These are phyloP conservation scores for Puccinia polysora DNA, from an alignment of 1,284 basidiomycete species.

Conservation along the genomic window DNA sequence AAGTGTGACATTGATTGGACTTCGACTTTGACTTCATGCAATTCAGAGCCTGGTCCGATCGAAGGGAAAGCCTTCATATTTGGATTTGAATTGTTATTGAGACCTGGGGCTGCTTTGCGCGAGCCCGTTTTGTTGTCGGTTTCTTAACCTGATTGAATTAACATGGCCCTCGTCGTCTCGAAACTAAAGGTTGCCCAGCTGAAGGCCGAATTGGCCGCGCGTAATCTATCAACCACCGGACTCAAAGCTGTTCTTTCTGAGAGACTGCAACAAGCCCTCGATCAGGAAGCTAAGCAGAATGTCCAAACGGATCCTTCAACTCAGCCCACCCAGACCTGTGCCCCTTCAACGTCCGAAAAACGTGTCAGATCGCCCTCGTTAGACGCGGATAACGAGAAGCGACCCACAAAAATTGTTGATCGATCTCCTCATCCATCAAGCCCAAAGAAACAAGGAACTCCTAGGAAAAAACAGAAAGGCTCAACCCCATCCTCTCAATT, in stretches of 20 bases:
- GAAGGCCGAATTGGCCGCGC: conserved; percentile 19
- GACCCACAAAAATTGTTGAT: background rate
- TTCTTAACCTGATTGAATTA: too few species aligned
- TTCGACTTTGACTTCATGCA: too few species aligned
- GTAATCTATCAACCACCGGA: conserved; percentile 15
- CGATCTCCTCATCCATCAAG: conserved; percentile 11
- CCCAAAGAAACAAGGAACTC: too few species aligned
- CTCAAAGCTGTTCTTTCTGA: conserved; percentile 28
- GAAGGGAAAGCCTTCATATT: too few species aligned
- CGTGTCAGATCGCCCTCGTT: background rate
- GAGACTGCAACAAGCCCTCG: conserved; percentile 16
- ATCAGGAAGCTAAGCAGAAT: background rate
- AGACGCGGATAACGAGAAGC: background rate
- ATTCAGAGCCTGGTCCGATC: too few species aligned
- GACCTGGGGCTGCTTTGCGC: too few species aligned
- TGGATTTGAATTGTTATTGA: too few species aligned
- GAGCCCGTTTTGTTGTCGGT: too few species aligned
- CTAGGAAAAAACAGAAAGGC: too few species aligned
- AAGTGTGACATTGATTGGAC: too few species aligned
- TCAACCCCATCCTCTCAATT: too few species aligned
- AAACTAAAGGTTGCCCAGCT: conserved; percentile 31
- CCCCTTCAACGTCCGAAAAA: background rate
- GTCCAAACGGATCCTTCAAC: background rate
- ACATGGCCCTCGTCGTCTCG: conserved; percentile 14
- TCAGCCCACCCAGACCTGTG: background rate